phyloP scores from a whole-genome alignment of 306 rosid species.

The Dryas drummondii region DNA sequence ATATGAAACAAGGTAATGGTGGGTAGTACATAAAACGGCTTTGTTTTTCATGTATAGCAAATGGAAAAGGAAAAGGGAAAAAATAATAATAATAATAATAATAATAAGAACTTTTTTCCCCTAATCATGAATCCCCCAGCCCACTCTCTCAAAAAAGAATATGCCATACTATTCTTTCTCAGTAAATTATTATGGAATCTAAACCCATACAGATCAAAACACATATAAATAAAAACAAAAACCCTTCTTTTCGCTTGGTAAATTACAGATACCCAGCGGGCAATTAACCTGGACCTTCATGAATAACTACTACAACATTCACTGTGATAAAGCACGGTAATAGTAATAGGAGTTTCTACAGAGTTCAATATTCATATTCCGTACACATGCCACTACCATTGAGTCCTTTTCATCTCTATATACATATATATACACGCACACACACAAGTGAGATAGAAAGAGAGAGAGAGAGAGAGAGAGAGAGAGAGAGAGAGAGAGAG shows the following conservation, averaged over 20 bases:
- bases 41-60: too few species aligned
- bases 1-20: background rate
- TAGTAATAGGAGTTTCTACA: background rate
- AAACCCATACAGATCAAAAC: background rate
- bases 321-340: background rate
- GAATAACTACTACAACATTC: background rate
- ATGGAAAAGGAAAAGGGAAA: background rate
- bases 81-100: background rate
- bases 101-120: background rate
- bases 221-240: background rate
- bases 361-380: background rate
- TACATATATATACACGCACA: background rate
- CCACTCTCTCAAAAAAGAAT: background rate
- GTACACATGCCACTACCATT: background rate
- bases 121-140: background rate
- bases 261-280: background rate
- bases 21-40: background rate
- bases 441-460: background rate
- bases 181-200: background rate
- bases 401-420: background rate
- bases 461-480: constrained; percentile 5
- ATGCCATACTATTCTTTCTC: background rate
- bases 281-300: background rate
- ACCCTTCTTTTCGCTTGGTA: background rate
- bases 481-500: background rate